Evolutionary conservation across 352 stramenopile genomes (phyloP), one percentile per base, ranked within the genome.

Genomic region (Thalassiosira oceanica): DNA sequence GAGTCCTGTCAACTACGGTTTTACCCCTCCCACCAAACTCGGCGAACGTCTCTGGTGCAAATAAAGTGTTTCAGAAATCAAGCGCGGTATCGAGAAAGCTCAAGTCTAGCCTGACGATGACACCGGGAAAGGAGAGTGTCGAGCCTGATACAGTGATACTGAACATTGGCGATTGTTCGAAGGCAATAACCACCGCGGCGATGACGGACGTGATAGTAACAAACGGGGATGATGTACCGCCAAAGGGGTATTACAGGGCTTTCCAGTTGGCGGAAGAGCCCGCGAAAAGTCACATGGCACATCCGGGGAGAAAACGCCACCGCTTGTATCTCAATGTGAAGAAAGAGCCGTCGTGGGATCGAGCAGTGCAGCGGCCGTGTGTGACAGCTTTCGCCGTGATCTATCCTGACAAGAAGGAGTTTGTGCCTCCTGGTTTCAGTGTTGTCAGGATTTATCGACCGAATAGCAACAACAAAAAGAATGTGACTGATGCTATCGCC

Each of bases 381-480:
- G 83, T 92, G 1, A 90, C 83, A 2, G 78, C 80, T 23, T 51
- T 92, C 20, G 74, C 71, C 29, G 52, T 92, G 6, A 85, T 92
- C 61, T 90, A 87, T 76, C 85, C 85, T 20, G 74, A 89, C 58
- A 43, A 74, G 29, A 83, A 87, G 45, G 85, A 92, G 52, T 88
- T 90, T 68, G 82, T 92, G 13, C 85, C 85, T 13, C 85, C 80
- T n/a, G 85, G 85, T 8, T 92, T 88, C 74, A 85, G 69, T 69
- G 73, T 92, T n/a, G 82, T 89, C n/a, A 53, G 77, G 28, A 45
- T 63, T 46, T 80, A 74, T 68, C 53, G 69, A 50, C 15, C 52
- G 8, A 48, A n/a, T n/a, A n/a, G n/a, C n/a, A n/a, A n/a, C n/a
- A n/a, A n/a, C n/a, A n/a, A n/a, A n/a, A n/a, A n/a, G n/a, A n/a